Evolutionary conservation across 805 yeast species (phyloP).

Genomic region (Jamesozyma rosinii): DNA sequence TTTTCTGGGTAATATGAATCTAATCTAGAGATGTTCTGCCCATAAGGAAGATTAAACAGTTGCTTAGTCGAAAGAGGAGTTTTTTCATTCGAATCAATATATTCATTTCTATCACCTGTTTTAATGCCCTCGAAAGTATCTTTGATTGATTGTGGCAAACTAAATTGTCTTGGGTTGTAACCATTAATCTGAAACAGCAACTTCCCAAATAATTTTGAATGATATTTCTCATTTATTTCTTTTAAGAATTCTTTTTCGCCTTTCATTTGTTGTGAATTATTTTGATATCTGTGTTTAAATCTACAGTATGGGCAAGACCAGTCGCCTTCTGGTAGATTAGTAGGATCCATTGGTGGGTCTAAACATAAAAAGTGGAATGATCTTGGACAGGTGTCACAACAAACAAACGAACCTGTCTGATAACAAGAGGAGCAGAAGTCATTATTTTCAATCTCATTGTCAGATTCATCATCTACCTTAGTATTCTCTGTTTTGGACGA

Average conservation of each 20-base stretch:
- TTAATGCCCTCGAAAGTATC: conserved; percentile 66
- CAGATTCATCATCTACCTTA: conserved; percentile 2
- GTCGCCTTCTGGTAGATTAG: conserved; percentile 68
- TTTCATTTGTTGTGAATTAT: conserved; percentile 14
- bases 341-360: conserved; percentile 78
- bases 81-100: conserved; percentile 47
- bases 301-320: conserved; percentile 83
- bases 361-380: conserved; percentile 89
- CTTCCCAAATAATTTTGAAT: conserved; percentile 38
- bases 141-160: conserved; percentile 58
- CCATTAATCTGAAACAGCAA: conserved; percentile 49
- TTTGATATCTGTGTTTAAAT: conserved; percentile 33
- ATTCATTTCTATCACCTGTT: conserved; percentile 63
- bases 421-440: conserved; percentile 91
- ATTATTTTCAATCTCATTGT: conserved; percentile 45
- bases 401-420: conserved; percentile 76
- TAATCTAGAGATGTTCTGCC: conserved; percentile 27
- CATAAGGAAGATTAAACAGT: conserved; percentile 39
- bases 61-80: conserved; percentile 34
- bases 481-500: background rate
- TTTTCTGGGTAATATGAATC: conserved; percentile 45
- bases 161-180: conserved; percentile 57
- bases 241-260: conserved; percentile 17
- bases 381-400: conserved; percentile 89
- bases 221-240: conserved; percentile 4